These are phyloP conservation scores for Candida labiduridarum DNA, from an alignment of 1,139 yeast species.

Conservation along the genomic window DNA sequence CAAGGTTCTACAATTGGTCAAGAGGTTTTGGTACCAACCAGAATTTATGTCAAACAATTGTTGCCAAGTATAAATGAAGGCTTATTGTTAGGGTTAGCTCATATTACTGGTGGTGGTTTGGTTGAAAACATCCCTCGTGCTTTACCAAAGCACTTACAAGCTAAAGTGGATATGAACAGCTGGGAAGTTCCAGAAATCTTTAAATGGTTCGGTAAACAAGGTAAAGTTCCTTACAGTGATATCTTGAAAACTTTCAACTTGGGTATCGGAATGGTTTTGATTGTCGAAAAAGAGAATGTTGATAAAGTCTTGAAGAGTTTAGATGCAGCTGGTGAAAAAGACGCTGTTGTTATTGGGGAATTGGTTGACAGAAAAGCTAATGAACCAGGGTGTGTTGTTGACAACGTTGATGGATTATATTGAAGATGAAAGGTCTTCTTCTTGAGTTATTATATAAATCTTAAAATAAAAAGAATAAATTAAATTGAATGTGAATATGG, in stretches of 20 bases:
- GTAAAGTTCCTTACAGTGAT: slow-evolving; percentile 84
- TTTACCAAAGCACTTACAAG: slow-evolving; percentile 77
- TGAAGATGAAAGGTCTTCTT: slow-evolving; percentile 22
- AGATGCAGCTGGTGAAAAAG: slow-evolving; percentile 63
- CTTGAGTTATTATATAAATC: not conserved
- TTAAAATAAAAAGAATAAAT: not conserved
- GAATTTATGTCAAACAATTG: slow-evolving; percentile 90
- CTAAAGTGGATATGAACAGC: slow-evolving; percentile 71
- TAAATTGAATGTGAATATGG: too few species aligned
- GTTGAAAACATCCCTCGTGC: slow-evolving; percentile 97
- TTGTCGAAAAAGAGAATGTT: slow-evolving; percentile 69
- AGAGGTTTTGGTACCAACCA: slow-evolving; percentile 85
- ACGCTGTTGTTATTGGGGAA: slow-evolving; percentile 76
- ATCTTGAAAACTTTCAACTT: slow-evolving; percentile 88
- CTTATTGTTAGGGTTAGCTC: slow-evolving; percentile 84
- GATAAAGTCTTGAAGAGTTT: slow-evolving; percentile 57
- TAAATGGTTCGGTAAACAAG: slow-evolving; percentile 91
- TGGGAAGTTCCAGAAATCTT: slow-evolving; percentile 91
- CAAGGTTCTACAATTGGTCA: slow-evolving; percentile 76
- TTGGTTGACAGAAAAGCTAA: slow-evolving; percentile 57
- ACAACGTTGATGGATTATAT: slow-evolving; percentile 62
- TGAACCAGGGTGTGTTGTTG: slow-evolving; percentile 68
- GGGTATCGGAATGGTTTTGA: slow-evolving; percentile 96
- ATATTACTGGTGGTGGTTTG: slow-evolving; percentile 98
- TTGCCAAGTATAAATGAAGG: slow-evolving; percentile 71